Conservation (phyloP, 805 yeast genomes). For the Scheffersomyces spartinae region DNA sequence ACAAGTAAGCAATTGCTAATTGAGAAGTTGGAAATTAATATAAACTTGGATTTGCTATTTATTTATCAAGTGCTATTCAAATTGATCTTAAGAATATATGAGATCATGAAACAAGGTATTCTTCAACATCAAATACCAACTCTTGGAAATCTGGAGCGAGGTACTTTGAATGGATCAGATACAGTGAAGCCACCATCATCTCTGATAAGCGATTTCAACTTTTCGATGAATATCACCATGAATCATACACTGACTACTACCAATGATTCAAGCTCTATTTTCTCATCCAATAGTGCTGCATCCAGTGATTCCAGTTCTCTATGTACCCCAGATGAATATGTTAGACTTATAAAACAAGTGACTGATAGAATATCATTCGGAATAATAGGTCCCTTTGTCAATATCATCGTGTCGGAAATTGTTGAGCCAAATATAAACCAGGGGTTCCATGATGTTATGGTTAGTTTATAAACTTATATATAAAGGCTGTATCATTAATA, state of each 20-base stretch:
- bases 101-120: conserved; percentile 9
- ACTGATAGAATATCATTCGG: conserved; percentile 20
- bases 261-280: conserved; percentile 22
- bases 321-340: conserved; percentile 20
- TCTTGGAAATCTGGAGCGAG: background rate
- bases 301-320: conserved; percentile 12
- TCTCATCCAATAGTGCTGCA: conserved; percentile 17
- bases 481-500: too few species aligned
- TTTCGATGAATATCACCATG: conserved; percentile 3
- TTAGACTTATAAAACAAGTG: conserved; percentile 14
- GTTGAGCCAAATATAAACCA: conserved; percentile 18
- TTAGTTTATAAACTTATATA: too few species aligned
- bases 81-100: conserved; percentile 16
- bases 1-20: conserved; percentile 29
- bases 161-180: background rate
- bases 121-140: background rate
- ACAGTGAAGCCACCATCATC: conserved; percentile 2
- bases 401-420: conserved; percentile 15
- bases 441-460: conserved; percentile 19
- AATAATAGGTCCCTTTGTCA: conserved; percentile 25
- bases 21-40: conserved; percentile 33
- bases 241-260: conserved; percentile 1
- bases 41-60: conserved; percentile 26
- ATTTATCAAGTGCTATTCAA: conserved; percentile 23
- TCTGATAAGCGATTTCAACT: background rate